A percentile compares a stretch with the other conserved stretches of the same genome.
phyloP scores from a whole-genome alignment of 2,329 filamentous ascomycete genomes.

The Graphilbum ipis-grandicollis region DNA sequence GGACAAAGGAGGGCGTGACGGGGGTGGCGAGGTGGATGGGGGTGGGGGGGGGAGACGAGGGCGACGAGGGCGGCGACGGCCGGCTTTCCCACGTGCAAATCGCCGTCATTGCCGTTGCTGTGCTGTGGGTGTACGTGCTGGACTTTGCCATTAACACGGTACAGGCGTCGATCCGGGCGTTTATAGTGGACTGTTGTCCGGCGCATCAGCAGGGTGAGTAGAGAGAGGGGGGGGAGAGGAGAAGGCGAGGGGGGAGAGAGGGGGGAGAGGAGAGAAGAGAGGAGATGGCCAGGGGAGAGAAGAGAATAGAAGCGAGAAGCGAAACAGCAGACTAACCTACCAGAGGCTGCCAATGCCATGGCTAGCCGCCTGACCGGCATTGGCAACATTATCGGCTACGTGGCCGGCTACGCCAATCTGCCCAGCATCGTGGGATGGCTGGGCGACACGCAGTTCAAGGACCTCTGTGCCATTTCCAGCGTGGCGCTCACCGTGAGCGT shows the following conservation, averaged over 20 bases:
- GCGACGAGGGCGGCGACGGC: background rate
- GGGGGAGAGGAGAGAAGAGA: too few species aligned
- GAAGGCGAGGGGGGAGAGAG: too few species aligned
- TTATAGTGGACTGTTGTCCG: slow-evolving; percentile 85
- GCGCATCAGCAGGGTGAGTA: slow-evolving; percentile 76
- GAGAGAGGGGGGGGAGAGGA: too few species aligned
- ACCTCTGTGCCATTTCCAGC: slow-evolving; percentile 72
- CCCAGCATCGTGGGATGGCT: slow-evolving; percentile 61
- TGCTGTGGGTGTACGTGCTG: slow-evolving; percentile 73
- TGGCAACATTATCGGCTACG: slow-evolving; percentile 80
- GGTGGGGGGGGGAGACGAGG: background rate
- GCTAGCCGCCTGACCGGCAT: slow-evolving; percentile 71
- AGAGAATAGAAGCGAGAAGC: too few species aligned
- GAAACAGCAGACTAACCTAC: too few species aligned
- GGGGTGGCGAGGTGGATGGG: slow-evolving; percentile 32
- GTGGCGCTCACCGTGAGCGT: slow-evolving; percentile 55
- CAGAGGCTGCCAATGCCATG: slow-evolving; percentile 82
- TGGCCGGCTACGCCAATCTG: slow-evolving; percentile 71
- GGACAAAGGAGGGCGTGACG: slow-evolving; percentile 55
- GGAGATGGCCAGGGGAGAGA: too few species aligned
- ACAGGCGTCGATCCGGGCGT: slow-evolving; percentile 79
- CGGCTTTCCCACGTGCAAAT: slow-evolving; percentile 35
- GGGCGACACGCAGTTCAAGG: slow-evolving; percentile 81
- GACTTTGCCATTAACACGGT: slow-evolving; percentile 95
- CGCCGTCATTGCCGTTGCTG: slow-evolving; percentile 59